A percentile compares a stretch with the other conserved stretches of the same genome.
Conservation (phyloP, 768 basidiomycete genomes). For the Tylopilus intermedius region DNA sequence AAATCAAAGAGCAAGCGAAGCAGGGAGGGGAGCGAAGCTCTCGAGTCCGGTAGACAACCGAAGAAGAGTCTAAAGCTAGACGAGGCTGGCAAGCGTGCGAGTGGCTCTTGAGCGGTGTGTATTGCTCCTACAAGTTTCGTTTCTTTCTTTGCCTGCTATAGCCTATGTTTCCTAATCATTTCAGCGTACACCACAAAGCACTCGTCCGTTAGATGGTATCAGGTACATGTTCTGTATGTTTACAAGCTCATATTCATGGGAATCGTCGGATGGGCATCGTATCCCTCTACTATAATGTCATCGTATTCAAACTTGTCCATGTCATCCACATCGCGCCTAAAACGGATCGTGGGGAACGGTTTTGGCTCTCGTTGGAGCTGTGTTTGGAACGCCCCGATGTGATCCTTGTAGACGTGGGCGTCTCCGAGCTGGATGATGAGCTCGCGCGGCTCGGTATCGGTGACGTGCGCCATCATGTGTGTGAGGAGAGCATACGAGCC, state of each 20-base stretch:
- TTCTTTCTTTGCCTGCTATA: not conserved
- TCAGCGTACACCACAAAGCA: not conserved
- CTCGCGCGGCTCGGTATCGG: conserved; percentile 80
- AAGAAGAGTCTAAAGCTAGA: conserved; percentile 20
- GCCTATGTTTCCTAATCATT: not conserved
- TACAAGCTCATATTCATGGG: conserved; percentile 96
- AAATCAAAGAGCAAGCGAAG: conserved; percentile 27
- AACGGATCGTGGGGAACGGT: conserved; percentile 77
- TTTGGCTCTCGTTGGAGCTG: conserved; percentile 78
- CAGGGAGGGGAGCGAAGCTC: conserved; percentile 13
- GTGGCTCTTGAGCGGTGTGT: not conserved
- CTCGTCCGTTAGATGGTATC: conserved; percentile 2
- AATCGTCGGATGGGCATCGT: conserved; percentile 77
- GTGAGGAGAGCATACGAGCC: conserved; percentile 97
- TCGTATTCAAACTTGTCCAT: conserved; percentile 77
- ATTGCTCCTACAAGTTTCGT: not conserved
- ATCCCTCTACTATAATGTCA: conserved; percentile 87
- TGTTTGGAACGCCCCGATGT: conserved; percentile 77
- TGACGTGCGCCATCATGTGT: conserved; percentile 95
- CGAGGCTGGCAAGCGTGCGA: not conserved
- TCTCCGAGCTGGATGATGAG: conserved; percentile 95
- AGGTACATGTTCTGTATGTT: not conserved
- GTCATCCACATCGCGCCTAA: conserved; percentile 58
- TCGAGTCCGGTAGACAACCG: conserved; percentile 13
- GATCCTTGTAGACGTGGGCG: conserved; percentile 93